Conservation (phyloP, 2,329 filamentous ascomycete genomes). For the Chalaropsis ovoidea region DNA sequence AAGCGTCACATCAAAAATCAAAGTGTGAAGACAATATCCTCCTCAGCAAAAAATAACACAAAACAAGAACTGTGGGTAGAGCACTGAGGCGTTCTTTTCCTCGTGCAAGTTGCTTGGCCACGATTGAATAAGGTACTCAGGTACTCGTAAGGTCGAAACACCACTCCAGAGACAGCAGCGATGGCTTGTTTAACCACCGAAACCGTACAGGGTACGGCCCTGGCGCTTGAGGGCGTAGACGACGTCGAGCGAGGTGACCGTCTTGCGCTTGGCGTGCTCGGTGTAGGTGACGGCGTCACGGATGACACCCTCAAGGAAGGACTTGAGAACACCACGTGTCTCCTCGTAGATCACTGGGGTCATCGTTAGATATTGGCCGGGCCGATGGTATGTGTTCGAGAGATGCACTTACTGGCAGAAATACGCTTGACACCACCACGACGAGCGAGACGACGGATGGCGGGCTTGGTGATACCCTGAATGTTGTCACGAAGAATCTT, state of each 20-base stretch:
- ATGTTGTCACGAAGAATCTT: slow-evolving; percentile 99
- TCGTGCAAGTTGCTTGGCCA: not conserved
- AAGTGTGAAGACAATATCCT: not conserved
- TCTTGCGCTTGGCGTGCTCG: slow-evolving; percentile 74
- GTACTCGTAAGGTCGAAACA: slow-evolving; percentile 12
- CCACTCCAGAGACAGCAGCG: not conserved
- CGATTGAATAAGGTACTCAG: not conserved
- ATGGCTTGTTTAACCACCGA: slow-evolving; percentile 61
- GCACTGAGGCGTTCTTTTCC: not conserved
- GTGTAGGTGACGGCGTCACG: slow-evolving; percentile 70
- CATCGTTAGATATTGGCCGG: slow-evolving; percentile 12
- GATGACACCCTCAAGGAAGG: slow-evolving; percentile 67
- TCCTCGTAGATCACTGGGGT: slow-evolving; percentile 61
- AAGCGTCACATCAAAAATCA: not conserved
- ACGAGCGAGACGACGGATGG: slow-evolving; percentile 94
- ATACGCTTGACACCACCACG: slow-evolving; percentile 99
- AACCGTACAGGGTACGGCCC: slow-evolving; percentile 73
- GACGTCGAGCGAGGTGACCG: slow-evolving; percentile 59
- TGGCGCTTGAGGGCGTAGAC: slow-evolving; percentile 60
- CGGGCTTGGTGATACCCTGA: slow-evolving; percentile 97
- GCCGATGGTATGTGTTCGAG: not conserved
- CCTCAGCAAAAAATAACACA: not conserved
- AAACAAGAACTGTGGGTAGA: slow-evolving; percentile 14
- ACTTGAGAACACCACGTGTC: slow-evolving; percentile 67
- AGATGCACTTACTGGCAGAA: slow-evolving; percentile 51